phyloP scores from a whole-genome alignment of 2,329 filamentous ascomycete genomes.

The Aspergillus bombycis region DNA sequence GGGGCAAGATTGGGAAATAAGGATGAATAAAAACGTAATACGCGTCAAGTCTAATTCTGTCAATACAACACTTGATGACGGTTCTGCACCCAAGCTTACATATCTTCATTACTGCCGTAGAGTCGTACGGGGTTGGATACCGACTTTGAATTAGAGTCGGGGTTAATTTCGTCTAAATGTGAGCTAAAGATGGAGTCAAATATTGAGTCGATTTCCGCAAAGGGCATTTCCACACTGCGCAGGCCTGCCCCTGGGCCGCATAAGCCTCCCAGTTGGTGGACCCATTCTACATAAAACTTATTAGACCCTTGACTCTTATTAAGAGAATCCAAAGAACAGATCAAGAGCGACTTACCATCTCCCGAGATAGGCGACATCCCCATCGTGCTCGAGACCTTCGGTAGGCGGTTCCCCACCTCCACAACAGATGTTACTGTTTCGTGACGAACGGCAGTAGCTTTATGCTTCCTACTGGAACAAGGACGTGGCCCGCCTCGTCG shows the following conservation, averaged over 20 bases:
- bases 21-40: slow-evolving; percentile 37
- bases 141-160: background rate
- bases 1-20: slow-evolving; percentile 34
- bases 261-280: slow-evolving; percentile 19
- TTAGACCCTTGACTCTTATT: background rate
- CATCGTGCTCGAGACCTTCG: background rate
- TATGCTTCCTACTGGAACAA: slow-evolving; percentile 5
- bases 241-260: slow-evolving; percentile 55
- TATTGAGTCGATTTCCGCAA: slow-evolving; percentile 53
- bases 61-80: background rate
- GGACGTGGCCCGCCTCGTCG: slow-evolving; percentile 7
- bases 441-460: background rate
- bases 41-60: slow-evolving; percentile 28
- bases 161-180: background rate
- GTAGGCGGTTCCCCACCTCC: background rate
- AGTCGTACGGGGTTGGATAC: slow-evolving; percentile 40
- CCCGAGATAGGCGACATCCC: background rate
- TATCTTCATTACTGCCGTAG: slow-evolving; percentile 46
- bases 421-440: background rate
- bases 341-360: slow-evolving; percentile 2
- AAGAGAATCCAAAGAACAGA: background rate
- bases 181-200: slow-evolving; percentile 43
- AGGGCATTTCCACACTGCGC: slow-evolving; percentile 50
- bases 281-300: slow-evolving; percentile 18
- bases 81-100: slow-evolving; percentile 37